Evolutionary conservation across 192 early-diverging fungal genomes (phyloP), one percentile per base, ranked within the genome.

Genomic region (Dispira simplex): DNA sequence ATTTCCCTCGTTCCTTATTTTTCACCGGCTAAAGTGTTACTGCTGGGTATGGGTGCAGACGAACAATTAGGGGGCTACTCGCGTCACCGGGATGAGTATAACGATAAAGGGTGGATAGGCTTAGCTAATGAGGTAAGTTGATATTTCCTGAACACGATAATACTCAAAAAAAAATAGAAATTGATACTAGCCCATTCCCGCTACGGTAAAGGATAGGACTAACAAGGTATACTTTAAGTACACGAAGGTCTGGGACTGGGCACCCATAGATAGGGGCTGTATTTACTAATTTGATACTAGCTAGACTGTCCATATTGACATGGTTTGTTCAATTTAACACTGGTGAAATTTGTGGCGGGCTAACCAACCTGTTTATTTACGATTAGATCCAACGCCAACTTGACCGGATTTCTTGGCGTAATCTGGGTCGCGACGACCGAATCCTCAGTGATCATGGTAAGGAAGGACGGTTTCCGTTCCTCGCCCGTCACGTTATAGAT

Each of bases 11-110:
- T 56, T 20, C 63, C 73, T 10, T 92, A 90, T 67, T 54, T 70
- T 6, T 88, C 88, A 52, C 68, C 66, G 11, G 84, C 94, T 21
- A 77, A 82, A 46, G 92, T 97, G 14, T 63, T 95, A 25, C 66
- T 97, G 1, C 83, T 88, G 56, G 95, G 95, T 5, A 73, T 97
- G 39, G 95, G 95, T 28, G 92, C 95, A 0, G 95, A 97, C 65
- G 95, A 97, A 70, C 88, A 93, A 75, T 67, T 93, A n/a, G 88
- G 81, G 20, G 95, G 95, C 20, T 97, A 97, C 71, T 86, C 87
- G 27, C 80, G 91, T 4, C 95, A 97, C 66, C 80, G 85, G 43
- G 81, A 78, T 44, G 79, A 83, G 46, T 97, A 81, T 70, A 70
- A 79, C 6, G 68, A 75, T 45, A 71, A 73, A 25, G 75, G 83